phyloP scores from a whole-genome alignment of 768 basidiomycete species.

The Amanita phalloides region DNA sequence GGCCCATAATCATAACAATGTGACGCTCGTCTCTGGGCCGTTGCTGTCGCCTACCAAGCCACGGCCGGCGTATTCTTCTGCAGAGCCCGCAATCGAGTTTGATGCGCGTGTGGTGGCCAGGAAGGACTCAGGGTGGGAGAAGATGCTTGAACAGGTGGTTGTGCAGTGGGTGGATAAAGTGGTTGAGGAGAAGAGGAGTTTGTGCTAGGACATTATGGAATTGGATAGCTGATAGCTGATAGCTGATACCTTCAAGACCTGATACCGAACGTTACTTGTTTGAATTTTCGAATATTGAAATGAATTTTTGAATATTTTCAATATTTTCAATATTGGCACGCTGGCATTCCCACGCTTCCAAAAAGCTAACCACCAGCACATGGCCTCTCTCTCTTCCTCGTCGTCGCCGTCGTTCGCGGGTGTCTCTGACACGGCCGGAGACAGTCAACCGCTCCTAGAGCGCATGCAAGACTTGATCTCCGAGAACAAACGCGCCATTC shows the following conservation, averaged over 20 bases:
- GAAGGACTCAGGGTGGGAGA: constrained; percentile 71
- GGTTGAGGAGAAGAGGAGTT: constrained; percentile 51
- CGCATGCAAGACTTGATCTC: constrained; percentile 59
- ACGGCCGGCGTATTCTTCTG: constrained; percentile 26
- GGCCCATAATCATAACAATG: too few relatives aligned
- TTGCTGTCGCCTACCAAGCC: constrained; percentile 13
- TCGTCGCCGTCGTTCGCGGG: too few relatives aligned
- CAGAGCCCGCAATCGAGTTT: constrained; percentile 49
- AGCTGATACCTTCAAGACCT: too few relatives aligned
- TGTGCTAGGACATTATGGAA: constrained; percentile 12
- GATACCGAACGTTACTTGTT: too few relatives aligned
- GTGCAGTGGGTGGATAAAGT: constrained; percentile 58
- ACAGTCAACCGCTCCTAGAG: constrained; percentile 31
- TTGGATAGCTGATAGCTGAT: neutral
- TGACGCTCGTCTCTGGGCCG: too few relatives aligned
- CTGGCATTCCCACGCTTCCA: constrained; percentile 1
- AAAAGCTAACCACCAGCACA: too few relatives aligned
- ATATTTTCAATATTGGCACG: too few relatives aligned
- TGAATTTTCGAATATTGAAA: too few relatives aligned
- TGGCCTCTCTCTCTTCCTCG: neutral
- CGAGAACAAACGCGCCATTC: constrained; percentile 69
- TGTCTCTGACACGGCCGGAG: constrained; percentile 8
- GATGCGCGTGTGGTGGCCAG: constrained; percentile 67
- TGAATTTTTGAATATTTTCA: too few relatives aligned
- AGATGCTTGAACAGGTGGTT: constrained; percentile 59